Evolutionary conservation across 108 stramenopile genomes (phyloP), one percentile per base, ranked within the genome.

Genomic region (Pseudonitzschia multiseries): DNA sequence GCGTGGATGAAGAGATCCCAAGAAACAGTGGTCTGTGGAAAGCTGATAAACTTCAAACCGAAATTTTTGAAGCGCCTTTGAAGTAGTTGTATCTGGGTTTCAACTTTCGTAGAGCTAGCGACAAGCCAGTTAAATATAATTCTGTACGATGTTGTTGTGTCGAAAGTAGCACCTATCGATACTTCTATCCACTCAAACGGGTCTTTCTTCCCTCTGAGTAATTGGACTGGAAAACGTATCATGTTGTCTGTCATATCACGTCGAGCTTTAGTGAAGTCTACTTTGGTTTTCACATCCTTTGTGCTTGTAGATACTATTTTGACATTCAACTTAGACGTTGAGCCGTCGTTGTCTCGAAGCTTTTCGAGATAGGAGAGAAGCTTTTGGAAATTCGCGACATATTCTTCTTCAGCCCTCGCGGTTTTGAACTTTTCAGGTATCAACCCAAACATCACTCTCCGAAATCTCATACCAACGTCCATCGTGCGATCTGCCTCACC

Each of bases 121-220:
- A 93, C 95, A 32, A 96, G 86, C 95, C 95, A 96, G 51, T 93
- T 89, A 52, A 93, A 88, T 43, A 87, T 88, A 12, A 96, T 88
- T 50, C 92, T 77, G 71, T 88, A 96, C 18, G 91, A 87, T 20
- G 89, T 76, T 13, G 75, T 42, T 28, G 95, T 90, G 70, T 88
- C 83, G 68, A 92, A 93, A 9, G 80, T 85, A 28, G 86, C 72
- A 52, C 87, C 87, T 22, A 84, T 71, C 12, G 87, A 82, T 52
- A 96, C 68, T 69, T 93, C 90, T 64, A 91, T 80, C 92, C 92
- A 96, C 69, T 93, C 91, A 63, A 92, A 89, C 14, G 85, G 80
- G n/a, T 88, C 94, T n/a, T 71, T 65, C 32, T 80, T 87, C 21
- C 84, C 78, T 54, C 82, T 84, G 26, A 87, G 72, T 8, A 92